Evolutionary conservation across 257 asterid species (phyloP), one percentile per base, ranked within the genome.

Genomic region (Nicotiana otophora): DNA sequence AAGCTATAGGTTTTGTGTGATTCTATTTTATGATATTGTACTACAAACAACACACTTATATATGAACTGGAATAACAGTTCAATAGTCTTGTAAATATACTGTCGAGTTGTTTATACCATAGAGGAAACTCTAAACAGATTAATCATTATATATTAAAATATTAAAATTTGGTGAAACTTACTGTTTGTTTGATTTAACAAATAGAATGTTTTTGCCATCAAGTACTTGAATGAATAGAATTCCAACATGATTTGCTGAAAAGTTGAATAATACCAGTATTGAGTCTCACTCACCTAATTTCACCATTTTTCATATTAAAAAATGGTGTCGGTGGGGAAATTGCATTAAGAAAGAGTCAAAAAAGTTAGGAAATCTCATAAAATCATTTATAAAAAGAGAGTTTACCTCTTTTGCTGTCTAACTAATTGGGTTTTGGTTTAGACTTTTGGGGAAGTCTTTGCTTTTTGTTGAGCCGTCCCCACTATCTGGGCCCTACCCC

Each of bases 261-360:
- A 20, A 61, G 66, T 61, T 20, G 23, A 70, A 70, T 26, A 70
- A 70, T 70, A 15, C 5, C 23, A 23, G 39, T 46, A 53, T 12
- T 53, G 17, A 53, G 57, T 53, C 1, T 53, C 57, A 53, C 16
- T 12, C 57, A 14, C 28, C 12, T 6, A 12, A 12, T 54, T 70
- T 42, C 34, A 42, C 16, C 5, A 5, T 12, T 74, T 69, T 17
- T 48, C n/a, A 26, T 31, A 48, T 7, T 48, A 26, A 0, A 26
- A 48, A 23, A 74, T 23, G 23, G 34, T 74, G 80, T 74, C 80
- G 80, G 80, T 74, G 80, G 26, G 23, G 62, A 74, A 74, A 74
- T 74, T 48, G 20, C 42, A 15, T 3, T 15, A 3, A 46, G 36
- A 72, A 46, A 23, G 39, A 48, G 80, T 74, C 62, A 48, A 74